Conservation (phyloP, 1,284 basidiomycete genomes). For the Chalciporus sp. region DNA sequence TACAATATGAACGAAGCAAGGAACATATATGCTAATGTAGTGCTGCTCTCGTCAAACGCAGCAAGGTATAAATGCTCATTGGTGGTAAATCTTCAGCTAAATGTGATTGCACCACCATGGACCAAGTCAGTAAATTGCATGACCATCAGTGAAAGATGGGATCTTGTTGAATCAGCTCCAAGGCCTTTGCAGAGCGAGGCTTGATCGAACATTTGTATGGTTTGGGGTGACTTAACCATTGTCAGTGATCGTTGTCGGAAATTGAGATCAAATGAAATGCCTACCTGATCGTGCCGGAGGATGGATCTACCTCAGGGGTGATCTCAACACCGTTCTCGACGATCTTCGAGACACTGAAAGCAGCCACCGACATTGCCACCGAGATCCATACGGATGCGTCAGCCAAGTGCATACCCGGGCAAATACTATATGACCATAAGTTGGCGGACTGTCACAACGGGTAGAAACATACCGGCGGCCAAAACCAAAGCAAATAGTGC, state of each 20-base stretch:
- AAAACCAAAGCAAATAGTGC: slow-evolving; percentile 57
- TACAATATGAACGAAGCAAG: background rate
- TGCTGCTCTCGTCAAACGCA: background rate
- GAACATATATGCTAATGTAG: background rate
- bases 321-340: slow-evolving; percentile 40
- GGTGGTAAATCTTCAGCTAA: background rate
- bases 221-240: slow-evolving; percentile 51
- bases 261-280: too few species aligned
- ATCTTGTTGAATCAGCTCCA: slow-evolving; percentile 53
- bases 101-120: background rate
- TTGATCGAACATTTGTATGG: slow-evolving; percentile 61
- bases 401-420: slow-evolving; percentile 62
- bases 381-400: slow-evolving; percentile 59
- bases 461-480: slow-evolving; percentile 52
- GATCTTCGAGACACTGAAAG: slow-evolving; percentile 42
- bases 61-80: background rate
- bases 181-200: slow-evolving; percentile 57
- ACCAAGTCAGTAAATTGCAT: background rate
- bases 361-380: slow-evolving; percentile 54
- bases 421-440: slow-evolving; percentile 42
- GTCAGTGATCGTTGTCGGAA: too few species aligned
- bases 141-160: slow-evolving; percentile 20
- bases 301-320: slow-evolving; percentile 53
- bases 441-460: slow-evolving; percentile 4
- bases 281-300: slow-evolving; percentile 61